Evolutionary conservation across 495 filamentous ascomycete genomes (phyloP).

Genomic region (Lindgomyces ingoldianus): DNA sequence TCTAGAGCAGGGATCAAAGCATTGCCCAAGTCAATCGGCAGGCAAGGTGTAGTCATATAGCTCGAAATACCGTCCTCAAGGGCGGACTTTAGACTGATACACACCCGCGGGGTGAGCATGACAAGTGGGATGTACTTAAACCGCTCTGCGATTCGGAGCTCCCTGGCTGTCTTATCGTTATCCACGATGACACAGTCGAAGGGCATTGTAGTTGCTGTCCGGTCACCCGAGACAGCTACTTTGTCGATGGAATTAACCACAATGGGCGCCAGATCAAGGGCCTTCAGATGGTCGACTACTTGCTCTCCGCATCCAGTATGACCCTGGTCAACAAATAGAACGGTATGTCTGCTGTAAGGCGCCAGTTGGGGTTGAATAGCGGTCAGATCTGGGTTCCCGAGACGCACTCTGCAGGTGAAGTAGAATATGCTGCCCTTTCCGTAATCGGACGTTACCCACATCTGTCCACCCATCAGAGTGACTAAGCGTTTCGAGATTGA

Average conservation of each 20-base stretch:
- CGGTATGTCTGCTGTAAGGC: slow-evolving; percentile 88
- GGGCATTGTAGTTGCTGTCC: slow-evolving; percentile 59
- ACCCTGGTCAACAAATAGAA: slow-evolving; percentile 95
- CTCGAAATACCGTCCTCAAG: slow-evolving; percentile 95
- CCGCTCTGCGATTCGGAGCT: slow-evolving; percentile 81
- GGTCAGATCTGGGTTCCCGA: slow-evolving; percentile 78
- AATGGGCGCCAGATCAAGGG: slow-evolving; percentile 77
- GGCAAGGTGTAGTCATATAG: slow-evolving; percentile 98
- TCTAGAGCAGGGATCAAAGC: slow-evolving; percentile 98
- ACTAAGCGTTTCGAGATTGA: slow-evolving; percentile 96
- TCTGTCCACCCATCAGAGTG: slow-evolving; percentile 94
- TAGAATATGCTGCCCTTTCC: slow-evolving; percentile 94
- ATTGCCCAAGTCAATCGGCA: slow-evolving; percentile 93
- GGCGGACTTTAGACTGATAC: slow-evolving; percentile 90
- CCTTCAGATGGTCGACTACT: slow-evolving; percentile 76
- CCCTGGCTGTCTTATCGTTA: slow-evolving; percentile 83
- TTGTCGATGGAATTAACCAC: slow-evolving; percentile 70
- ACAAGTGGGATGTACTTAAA: slow-evolving; percentile 99
- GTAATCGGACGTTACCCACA: slow-evolving; percentile 94
- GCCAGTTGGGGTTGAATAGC: slow-evolving; percentile 80
- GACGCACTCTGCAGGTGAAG: slow-evolving; percentile 92
- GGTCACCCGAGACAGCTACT: slow-evolving; percentile 54
- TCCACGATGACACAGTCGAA: slow-evolving; percentile 99
- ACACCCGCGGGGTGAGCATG: slow-evolving; percentile 84
- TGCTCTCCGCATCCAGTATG: slow-evolving; percentile 71